Evolutionary conservation across 1,284 basidiomycete genomes (phyloP).

Genomic region (Trametes sp.): DNA sequence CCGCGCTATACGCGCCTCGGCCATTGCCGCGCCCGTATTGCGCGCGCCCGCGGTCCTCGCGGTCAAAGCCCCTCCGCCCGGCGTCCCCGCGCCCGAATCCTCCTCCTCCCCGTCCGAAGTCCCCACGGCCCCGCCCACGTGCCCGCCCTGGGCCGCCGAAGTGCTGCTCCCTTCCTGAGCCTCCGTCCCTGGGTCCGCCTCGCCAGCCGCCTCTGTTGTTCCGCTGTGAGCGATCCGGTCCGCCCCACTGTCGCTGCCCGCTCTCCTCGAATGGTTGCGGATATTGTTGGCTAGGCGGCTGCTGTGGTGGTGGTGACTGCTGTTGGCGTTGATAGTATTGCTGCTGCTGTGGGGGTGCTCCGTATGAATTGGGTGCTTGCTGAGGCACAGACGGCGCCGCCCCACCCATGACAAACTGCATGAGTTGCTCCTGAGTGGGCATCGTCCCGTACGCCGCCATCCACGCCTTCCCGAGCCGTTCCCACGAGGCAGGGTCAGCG

Average conservation of each 20-base stretch:
- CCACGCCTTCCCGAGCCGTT: constrained; percentile 78
- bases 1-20: constrained; percentile 40
- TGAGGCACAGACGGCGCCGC: constrained; percentile 9
- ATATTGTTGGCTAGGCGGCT: background rate
- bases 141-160: constrained; percentile 11
- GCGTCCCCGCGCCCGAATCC: constrained; percentile 20
- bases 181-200: constrained; percentile 9
- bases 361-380: constrained; percentile 8
- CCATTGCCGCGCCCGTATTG: constrained; percentile 44
- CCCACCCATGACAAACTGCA: constrained; percentile 67
- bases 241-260: constrained; percentile 5
- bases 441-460: constrained; percentile 65
- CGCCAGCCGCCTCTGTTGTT: constrained; percentile 6
- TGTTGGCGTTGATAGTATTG: constrained; percentile 13
- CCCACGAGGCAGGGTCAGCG: constrained; percentile 74
- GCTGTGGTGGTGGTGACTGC: background rate
- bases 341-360: constrained; percentile 19
- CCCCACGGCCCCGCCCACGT: constrained; percentile 29
- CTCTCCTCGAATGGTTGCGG: background rate
- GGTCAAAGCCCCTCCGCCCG: constrained; percentile 30
- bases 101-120: constrained; percentile 15
- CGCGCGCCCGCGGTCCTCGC: constrained; percentile 36
- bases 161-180: constrained; percentile 5
- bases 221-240: constrained; percentile 4
- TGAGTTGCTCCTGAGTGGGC: constrained; percentile 76